Evolutionary conservation across 768 basidiomycete species (phyloP), one percentile per base, ranked within the genome.

Genomic region (Filobasidium floriforme): DNA sequence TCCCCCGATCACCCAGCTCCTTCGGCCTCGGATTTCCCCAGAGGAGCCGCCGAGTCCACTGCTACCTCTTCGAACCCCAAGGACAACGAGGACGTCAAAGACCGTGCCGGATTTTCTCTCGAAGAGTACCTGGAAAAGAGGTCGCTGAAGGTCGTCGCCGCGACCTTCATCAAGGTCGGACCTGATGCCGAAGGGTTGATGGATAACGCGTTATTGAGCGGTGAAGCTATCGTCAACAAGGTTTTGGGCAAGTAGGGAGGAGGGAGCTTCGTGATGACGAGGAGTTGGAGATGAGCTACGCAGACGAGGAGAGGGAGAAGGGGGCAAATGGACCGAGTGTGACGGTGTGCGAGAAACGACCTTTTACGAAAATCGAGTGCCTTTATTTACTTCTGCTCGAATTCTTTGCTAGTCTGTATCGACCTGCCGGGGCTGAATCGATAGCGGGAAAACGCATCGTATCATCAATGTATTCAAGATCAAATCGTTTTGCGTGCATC

Each of bases 141-240:
- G 57, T 14, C 22, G 24, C 15, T 65, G 41, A 19, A 41, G 41
- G 41, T 51, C 12, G 59, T 65, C 15, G 63, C 46, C n/a, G 63
- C 59, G 4, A 28, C 55, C 3, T 65, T 28, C 14, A 60, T 65
- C 7, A 44, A 57, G n/a, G 63, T 65, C 24, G 57, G 41, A 57
- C 63, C 63, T 5, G 59, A 65, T 65, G 55, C 28, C 40, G 59
- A 60, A 28, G 44, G 63, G 37, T 44, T 65, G 63, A 24, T 65
- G 7, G 57, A 59, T 29, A 65, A 65, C 29, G 57, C 41, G 22
- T 41, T 26, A 32, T 24, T 65, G 19, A 29, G 37, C 52, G 63
- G 10, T 7, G 24, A 44, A 55, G 55, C 63, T n/a, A 44, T 51
- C 24, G 22, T 59, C 15, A 54, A 65, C 24, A 65, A 65, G 49